Conservation (phyloP, 768 basidiomycete species). For the Suillus cothurnatus region DNA sequence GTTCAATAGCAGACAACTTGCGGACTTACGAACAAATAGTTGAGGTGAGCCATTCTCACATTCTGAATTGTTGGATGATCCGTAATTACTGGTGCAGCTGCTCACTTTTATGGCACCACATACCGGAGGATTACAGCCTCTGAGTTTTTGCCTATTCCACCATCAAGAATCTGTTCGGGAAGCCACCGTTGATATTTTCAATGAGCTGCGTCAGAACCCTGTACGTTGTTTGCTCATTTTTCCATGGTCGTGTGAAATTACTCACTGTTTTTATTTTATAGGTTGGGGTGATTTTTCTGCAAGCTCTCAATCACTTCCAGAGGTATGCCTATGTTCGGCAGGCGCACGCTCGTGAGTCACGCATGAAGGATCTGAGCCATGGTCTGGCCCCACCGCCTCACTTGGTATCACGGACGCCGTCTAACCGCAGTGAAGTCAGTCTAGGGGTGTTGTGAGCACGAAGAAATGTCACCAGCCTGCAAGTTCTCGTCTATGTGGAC, state of each 20-base stretch:
- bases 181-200: constrained; percentile 80
- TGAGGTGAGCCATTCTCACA: constrained; percentile 56
- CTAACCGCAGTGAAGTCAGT: constrained; percentile 49
- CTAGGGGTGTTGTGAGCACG: constrained; percentile 34
- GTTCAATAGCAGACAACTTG: constrained; percentile 68
- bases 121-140: constrained; percentile 78
- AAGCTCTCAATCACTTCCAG: constrained; percentile 85
- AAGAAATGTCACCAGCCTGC: not conserved
- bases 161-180: constrained; percentile 76
- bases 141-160: constrained; percentile 92
- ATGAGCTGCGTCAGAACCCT: constrained; percentile 72
- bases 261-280: constrained; percentile 30
- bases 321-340: constrained; percentile 86
- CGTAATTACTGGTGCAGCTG: constrained; percentile 51
- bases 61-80: too few species aligned
- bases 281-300: constrained; percentile 80
- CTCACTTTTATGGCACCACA: constrained; percentile 76
- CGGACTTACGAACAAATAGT: constrained; percentile 86
- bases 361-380: constrained; percentile 35
- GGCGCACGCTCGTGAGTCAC: constrained; percentile 65
- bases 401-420: constrained; percentile 40
- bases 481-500: not conserved
- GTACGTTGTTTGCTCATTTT: constrained; percentile 46
- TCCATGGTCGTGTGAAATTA: constrained; percentile 9
- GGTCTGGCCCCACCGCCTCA: constrained; percentile 37